Base-by-base conservation (phyloP, 129 eudicot genomes). In the Gnaphalium uliginosum region DNA sequence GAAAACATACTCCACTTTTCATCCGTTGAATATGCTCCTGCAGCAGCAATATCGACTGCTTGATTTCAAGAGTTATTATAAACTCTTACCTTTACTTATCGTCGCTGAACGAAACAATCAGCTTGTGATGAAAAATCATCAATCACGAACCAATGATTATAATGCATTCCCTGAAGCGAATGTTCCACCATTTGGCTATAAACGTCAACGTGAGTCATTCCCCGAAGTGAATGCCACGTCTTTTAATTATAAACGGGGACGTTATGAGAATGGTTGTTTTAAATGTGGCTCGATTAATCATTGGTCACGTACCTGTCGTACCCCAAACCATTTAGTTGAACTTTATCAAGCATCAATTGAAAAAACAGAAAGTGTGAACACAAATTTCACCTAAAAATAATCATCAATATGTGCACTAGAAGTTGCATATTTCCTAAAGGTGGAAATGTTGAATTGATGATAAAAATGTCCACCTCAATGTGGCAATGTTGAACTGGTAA, bases 321-420 rank as follows among this genome's bases (percentile, higher is more conserved):
- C 68, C 9, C 21, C 68, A 5, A 62, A 62, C 27, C 68, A 62
- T 62, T 62, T 62, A 18, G 33, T 27, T 29, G 68, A 62, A 18
- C 68, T 62, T 15, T 27, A 62, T 62, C 67, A 62, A 62, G 68
- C 68, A 62, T 62, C 68, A 15, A 19, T 27, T 25, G 21, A 62
- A 27, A 62, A 25, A 62, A 21, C 61, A 15, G 22, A 19, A 2
- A 25, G 39, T 29, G 41, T 11, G 35, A 17, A 27, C 27, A 62
- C 68, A 62, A 62, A 62, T 15, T 25, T 62, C 41, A 25, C 29
- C n/a, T 26, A 61, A 60, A 23, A 9, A 8, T 37, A 37, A 8
- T 37, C 2, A 37, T 6, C 10, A 8, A 6, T 1, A 0, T 37
- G 43, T 37, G 43, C 43, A 1, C 43, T 37, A 1, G 11, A 37